Evolutionary conservation across 352 stramenopile species (phyloP).

Genomic region (Pythium phragmitis): DNA sequence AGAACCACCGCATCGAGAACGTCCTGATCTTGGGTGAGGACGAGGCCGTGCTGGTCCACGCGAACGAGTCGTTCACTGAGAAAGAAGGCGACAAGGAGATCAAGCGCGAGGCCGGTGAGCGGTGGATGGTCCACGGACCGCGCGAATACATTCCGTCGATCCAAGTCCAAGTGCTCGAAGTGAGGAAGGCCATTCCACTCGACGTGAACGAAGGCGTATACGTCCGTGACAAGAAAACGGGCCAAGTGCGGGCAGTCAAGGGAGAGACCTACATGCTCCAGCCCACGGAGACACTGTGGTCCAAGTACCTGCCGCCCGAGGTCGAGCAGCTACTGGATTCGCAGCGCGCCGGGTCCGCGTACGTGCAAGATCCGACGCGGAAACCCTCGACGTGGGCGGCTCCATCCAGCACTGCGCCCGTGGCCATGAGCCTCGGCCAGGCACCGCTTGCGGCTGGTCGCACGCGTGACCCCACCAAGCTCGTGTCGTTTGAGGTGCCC

Average conservation of each 20-base stretch:
- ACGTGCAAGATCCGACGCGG: constrained; percentile 49
- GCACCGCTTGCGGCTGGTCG: neutral
- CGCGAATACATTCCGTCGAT: constrained; percentile 80
- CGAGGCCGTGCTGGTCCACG: constrained; percentile 75
- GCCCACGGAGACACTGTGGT: constrained; percentile 73
- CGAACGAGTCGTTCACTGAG: constrained; percentile 63
- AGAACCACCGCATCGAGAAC: constrained; percentile 62
- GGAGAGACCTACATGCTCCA: constrained; percentile 84
- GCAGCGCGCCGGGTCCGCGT: constrained; percentile 55
- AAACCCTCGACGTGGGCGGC: neutral
- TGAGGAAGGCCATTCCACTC: constrained; percentile 72
- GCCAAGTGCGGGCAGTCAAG: constrained; percentile 69
- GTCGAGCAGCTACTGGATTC: constrained; percentile 64
- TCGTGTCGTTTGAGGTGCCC: constrained; percentile 80
- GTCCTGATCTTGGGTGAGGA: constrained; percentile 71
- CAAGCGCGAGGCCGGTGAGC: constrained; percentile 62
- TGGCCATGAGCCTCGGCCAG: constrained; percentile 3
- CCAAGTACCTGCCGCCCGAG: constrained; percentile 58
- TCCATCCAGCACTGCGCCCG: no score
- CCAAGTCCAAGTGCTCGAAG: constrained; percentile 72
- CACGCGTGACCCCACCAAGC: constrained; percentile 51
- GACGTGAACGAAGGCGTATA: constrained; percentile 82
- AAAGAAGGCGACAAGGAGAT: constrained; percentile 33
- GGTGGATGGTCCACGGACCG: constrained; percentile 81
- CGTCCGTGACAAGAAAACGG: constrained; percentile 75